A percentile compares a stretch with the other conserved stretches of the same genome.
phyloP scores from a whole-genome alignment of 352 stramenopile species.

The Globisporangium ultimum region DNA sequence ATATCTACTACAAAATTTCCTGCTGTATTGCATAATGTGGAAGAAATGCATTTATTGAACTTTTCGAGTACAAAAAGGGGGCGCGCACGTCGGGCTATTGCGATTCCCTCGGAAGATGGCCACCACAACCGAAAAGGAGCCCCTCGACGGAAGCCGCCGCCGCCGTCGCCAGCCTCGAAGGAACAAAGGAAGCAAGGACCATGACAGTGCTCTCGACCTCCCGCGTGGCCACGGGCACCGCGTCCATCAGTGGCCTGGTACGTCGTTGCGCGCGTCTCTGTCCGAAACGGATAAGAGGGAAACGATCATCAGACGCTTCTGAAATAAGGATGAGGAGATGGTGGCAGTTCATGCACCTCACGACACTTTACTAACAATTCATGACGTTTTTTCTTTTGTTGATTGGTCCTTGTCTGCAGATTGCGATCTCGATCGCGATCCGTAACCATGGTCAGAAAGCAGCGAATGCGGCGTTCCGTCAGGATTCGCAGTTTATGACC shows the following conservation, averaged over 20 bases:
- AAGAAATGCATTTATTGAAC: background rate
- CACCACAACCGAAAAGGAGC: background rate
- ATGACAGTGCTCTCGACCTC: conserved; percentile 70
- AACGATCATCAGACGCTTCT: too few species aligned
- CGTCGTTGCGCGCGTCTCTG: conserved; percentile 7
- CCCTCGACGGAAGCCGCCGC: background rate
- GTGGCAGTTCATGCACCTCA: too few species aligned
- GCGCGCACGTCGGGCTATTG: too few species aligned
- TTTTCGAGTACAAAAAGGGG: background rate
- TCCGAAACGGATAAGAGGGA: too few species aligned
- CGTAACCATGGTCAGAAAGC: conserved; percentile 57
- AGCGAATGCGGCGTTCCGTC: conserved; percentile 36
- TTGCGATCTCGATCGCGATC: conserved; percentile 63
- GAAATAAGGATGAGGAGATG: too few species aligned
- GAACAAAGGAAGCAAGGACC: background rate
- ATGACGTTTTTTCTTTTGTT: background rate
- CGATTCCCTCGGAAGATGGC: background rate
- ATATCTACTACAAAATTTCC: too few species aligned
- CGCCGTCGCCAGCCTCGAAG: background rate
- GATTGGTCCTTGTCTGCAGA: conserved; percentile 16
- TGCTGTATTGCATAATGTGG: background rate
- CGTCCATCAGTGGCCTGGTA: conserved; percentile 46
- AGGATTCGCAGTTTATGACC: conserved; percentile 73
- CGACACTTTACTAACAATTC: too few species aligned
- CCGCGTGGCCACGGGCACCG: conserved; percentile 30